These are phyloP conservation scores for Saccharomycopsis selenospora DNA, from an alignment of 805 yeast genomes.

Conservation along the genomic window DNA sequence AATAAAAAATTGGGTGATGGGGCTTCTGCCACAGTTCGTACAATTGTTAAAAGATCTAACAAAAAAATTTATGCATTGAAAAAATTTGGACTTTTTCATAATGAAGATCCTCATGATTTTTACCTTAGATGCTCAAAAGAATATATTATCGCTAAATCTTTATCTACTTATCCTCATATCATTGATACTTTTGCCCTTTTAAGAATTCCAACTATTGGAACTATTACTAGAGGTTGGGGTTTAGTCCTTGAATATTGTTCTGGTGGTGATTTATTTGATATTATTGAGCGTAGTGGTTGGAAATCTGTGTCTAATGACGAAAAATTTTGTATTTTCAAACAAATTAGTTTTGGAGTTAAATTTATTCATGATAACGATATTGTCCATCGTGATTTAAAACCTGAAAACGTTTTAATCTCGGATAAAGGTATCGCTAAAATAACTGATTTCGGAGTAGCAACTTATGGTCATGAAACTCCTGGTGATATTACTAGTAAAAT, in stretches of 20 bases:
- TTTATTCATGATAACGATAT: slow-evolving; percentile 71
- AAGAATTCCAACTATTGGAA: slow-evolving; percentile 48
- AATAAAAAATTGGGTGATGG: slow-evolving; percentile 59
- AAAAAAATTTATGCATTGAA: slow-evolving; percentile 55
- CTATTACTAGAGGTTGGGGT: slow-evolving; percentile 67
- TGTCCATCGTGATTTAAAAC: slow-evolving; percentile 92
- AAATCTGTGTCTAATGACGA: slow-evolving; percentile 41
- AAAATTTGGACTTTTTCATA: slow-evolving; percentile 49
- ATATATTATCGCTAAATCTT: slow-evolving; percentile 49
- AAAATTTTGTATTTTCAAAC: slow-evolving; percentile 75
- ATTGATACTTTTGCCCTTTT: slow-evolving; percentile 48
- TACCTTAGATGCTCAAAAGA: slow-evolving; percentile 60
- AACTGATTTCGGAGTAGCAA: slow-evolving; percentile 96
- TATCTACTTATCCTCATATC: slow-evolving; percentile 53
- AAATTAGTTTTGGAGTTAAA: slow-evolving; percentile 68
- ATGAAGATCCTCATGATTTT: slow-evolving; percentile 58
- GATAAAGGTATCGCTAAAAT: slow-evolving; percentile 55
- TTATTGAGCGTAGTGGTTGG: slow-evolving; percentile 57
- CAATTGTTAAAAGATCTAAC: slow-evolving; percentile 32
- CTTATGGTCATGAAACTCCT: slow-evolving; percentile 49
- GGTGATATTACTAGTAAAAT: slow-evolving; percentile 40
- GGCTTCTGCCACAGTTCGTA: slow-evolving; percentile 61
- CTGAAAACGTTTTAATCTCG: slow-evolving; percentile 80
- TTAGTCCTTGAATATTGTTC: slow-evolving; percentile 94
- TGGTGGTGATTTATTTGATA: slow-evolving; percentile 69